phyloP scores from a whole-genome alignment of 176 grass and related monocot genomes.

The Panicum miliaceum region DNA sequence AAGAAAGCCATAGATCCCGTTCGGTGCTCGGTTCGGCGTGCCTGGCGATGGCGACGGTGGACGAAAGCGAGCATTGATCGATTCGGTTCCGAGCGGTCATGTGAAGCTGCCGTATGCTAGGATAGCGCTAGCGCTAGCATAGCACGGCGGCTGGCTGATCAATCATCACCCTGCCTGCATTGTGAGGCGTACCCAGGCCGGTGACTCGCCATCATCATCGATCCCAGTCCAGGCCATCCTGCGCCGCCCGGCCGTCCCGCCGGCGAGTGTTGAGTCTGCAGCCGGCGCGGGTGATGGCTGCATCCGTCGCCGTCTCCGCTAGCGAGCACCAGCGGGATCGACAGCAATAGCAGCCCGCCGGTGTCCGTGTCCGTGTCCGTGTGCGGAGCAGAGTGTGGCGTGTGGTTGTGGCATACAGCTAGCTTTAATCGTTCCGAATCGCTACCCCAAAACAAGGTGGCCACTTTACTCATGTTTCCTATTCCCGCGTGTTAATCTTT shows the following conservation, averaged over 20 bases:
- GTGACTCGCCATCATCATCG: background rate
- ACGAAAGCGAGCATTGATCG: background rate
- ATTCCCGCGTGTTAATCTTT: no score
- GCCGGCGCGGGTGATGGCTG: no score
- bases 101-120: background rate
- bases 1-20: background rate
- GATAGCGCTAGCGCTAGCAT: no score
- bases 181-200: background rate
- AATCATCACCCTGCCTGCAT: background rate
- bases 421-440: no score
- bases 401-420: no score
- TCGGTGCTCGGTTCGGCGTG: background rate
- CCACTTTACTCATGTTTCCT: no score
- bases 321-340: background rate
- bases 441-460: no score
- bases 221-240: background rate
- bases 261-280: background rate
- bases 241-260: background rate
- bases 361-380: no score
- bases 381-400: no score
- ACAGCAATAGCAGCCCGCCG: no score
- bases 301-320: background rate
- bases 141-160: background rate
- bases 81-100: slow-evolving; percentile 1
- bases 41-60: background rate